Conservation (phyloP, 257 asterid genomes). For the Capsicum baccatum region DNA sequence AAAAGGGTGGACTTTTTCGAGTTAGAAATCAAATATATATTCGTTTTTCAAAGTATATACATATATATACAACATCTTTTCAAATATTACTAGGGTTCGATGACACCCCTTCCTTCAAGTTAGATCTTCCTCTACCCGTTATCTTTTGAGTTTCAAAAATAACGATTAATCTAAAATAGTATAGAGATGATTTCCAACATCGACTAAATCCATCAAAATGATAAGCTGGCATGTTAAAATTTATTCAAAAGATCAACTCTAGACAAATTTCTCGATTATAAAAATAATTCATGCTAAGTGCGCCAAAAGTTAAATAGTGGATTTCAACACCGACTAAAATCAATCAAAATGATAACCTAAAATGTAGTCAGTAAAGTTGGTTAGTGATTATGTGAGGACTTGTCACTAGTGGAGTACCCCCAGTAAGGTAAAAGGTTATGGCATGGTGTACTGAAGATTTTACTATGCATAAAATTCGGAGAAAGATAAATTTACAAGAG, state of each 20-base stretch:
- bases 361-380: constrained; percentile 6
- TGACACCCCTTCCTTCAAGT: neutral
- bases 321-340: neutral
- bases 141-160: neutral
- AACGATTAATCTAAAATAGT: neutral
- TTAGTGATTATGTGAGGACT: neutral
- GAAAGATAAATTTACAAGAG: no score
- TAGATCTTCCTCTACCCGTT: neutral
- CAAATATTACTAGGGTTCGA: no score
- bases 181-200: neutral
- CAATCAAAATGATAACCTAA: neutral
- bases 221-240: neutral
- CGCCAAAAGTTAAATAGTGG: neutral
- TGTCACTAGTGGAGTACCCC: neutral
- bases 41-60: no score
- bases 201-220: neutral
- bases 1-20: no score
- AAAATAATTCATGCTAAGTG: neutral
- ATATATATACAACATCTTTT: no score
- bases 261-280: neutral
- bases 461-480: no score
- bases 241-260: neutral
- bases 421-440: no score
- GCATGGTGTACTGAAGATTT: no score
- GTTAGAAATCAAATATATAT: no score